Evolutionary conservation across 164 flowering plant genomes (phyloP).

Genomic region (Magnolia sinica): DNA sequence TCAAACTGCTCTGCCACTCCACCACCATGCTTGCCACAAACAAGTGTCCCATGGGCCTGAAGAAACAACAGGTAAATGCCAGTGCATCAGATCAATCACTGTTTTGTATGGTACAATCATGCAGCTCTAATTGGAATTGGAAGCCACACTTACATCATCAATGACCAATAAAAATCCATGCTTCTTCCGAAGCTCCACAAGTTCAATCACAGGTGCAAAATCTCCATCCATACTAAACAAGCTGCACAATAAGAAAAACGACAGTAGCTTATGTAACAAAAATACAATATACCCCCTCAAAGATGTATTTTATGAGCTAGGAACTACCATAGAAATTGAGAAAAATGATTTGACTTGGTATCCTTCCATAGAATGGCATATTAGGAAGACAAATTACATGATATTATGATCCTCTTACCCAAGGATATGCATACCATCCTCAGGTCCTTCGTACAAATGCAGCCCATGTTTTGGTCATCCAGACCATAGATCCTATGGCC

Average conservation of each 20-base stretch:
- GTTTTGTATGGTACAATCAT: not conserved
- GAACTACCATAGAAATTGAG: no score
- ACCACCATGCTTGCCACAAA: slow-evolving; percentile 85
- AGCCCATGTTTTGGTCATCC: not conserved
- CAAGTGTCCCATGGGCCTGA: slow-evolving; percentile 85
- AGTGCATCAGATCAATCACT: not conserved
- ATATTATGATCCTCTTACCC: not conserved
- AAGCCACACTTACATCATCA: slow-evolving; percentile 75
- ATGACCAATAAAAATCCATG: slow-evolving; percentile 80
- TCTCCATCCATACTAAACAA: slow-evolving; percentile 99
- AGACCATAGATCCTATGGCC: not conserved
- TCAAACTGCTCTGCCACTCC: slow-evolving; percentile 80
- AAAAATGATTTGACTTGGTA: no score
- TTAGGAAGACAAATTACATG: not conserved
- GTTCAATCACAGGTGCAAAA: slow-evolving; percentile 82
- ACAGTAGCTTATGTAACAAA: not conserved
- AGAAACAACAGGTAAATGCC: not conserved
- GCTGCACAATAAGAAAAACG: slow-evolving; percentile 39
- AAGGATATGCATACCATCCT: not conserved
- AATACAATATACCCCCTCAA: not conserved
- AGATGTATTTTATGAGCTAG: no score
- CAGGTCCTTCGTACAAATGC: not conserved
- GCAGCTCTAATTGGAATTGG: not conserved
- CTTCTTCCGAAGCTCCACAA: slow-evolving; percentile 68
- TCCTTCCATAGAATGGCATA: no score